Conservation (phyloP, 441 rosid genomes). For the Populus hybrid region DNA sequence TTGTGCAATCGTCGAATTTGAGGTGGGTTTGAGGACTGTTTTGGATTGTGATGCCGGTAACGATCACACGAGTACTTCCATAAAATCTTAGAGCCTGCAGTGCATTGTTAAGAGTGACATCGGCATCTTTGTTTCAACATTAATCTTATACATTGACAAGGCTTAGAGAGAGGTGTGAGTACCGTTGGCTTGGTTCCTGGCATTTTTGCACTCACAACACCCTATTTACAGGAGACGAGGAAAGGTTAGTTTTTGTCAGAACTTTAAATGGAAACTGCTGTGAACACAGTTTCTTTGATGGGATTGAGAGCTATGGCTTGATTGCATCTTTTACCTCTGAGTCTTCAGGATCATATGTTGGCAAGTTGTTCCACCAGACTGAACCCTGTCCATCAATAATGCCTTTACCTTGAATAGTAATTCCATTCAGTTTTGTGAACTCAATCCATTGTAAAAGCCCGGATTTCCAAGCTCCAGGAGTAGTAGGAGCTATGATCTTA, state of each 20-base stretch:
- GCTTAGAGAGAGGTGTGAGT: constrained; percentile 29
- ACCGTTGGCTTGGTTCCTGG: constrained; percentile 90
- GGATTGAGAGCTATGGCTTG: not conserved
- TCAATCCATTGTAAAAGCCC: constrained; percentile 78
- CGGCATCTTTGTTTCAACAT: not conserved
- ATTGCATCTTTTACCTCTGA: constrained; percentile 41
- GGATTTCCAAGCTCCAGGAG: constrained; percentile 51
- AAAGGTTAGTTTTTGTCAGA: not conserved
- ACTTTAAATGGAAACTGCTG: constrained; percentile 27
- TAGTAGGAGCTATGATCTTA: constrained; percentile 67
- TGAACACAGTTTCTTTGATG: constrained; percentile 6
- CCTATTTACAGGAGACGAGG: constrained; percentile 14
- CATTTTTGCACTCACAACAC: constrained; percentile 51
- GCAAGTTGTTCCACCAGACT: constrained; percentile 76
- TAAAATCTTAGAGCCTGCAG: constrained; percentile 76
- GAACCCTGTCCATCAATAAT: constrained; percentile 85
- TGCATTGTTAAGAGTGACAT: not conserved
- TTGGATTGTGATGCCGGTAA: constrained; percentile 73
- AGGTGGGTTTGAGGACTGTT: constrained; percentile 94
- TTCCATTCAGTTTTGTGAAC: constrained; percentile 62
- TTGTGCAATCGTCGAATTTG: constrained; percentile 74
- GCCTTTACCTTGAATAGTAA: constrained; percentile 69
- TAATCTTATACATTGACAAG: not conserved
- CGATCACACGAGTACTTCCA: constrained; percentile 63
- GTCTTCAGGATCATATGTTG: constrained; percentile 40